Conservation (phyloP, 2,329 filamentous ascomycete genomes). For the Ustilaginoidea virens region DNA sequence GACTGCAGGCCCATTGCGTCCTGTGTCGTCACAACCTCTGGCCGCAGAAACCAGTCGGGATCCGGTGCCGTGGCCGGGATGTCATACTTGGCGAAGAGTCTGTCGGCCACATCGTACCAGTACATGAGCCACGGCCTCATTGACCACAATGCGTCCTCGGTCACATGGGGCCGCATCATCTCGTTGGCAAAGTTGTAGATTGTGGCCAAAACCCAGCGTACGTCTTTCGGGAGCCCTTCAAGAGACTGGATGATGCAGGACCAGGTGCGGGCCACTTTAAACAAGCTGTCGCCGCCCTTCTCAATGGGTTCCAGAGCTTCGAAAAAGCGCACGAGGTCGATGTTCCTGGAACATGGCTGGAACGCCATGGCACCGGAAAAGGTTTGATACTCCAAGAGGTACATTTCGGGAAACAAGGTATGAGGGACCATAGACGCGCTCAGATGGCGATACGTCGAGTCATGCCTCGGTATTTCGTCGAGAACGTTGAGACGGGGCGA, state of each 20-base stretch:
- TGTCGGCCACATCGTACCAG: constrained; percentile 13
- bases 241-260: constrained; percentile 14
- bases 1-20: background rate
- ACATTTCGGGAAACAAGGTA: constrained; percentile 7
- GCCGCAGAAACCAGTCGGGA: constrained; percentile 13
- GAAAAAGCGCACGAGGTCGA: constrained; percentile 10
- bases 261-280: constrained; percentile 15
- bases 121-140: constrained; percentile 15
- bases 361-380: constrained; percentile 12
- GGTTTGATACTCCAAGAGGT: constrained; percentile 13
- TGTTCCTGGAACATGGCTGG: constrained; percentile 14
- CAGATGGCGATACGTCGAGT: constrained; percentile 11
- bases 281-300: constrained; percentile 9
- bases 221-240: constrained; percentile 10
- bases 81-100: constrained; percentile 9
- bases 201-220: constrained; percentile 17
- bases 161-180: constrained; percentile 9
- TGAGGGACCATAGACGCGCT: constrained; percentile 11
- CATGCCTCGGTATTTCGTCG: constrained; percentile 9
- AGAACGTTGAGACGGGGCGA: too few species aligned
- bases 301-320: constrained; percentile 10
- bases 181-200: constrained; percentile 16
- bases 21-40: constrained; percentile 3
- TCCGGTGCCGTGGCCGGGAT: constrained; percentile 8
- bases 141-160: constrained; percentile 8